phyloP scores from a whole-genome alignment of 2,329 filamentous ascomycete species.

The Rhexocercosporidium sp. region DNA sequence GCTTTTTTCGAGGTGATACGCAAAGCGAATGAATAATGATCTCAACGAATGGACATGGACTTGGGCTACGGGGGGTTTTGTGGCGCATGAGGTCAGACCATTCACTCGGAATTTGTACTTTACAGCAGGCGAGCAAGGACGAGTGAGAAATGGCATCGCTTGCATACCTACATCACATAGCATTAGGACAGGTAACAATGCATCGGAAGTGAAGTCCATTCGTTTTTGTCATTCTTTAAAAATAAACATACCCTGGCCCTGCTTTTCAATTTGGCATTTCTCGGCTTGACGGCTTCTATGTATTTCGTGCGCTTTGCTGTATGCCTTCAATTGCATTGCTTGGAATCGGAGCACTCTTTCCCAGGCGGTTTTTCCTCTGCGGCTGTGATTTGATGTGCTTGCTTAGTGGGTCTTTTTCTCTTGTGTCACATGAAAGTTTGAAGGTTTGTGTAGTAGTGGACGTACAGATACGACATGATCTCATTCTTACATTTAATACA shows the following conservation, averaged over 20 bases:
- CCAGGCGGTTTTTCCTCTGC: no score
- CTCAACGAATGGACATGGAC: not conserved
- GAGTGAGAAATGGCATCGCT: not conserved
- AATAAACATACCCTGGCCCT: no score
- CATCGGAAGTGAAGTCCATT: not conserved
- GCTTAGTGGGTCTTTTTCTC: no score
- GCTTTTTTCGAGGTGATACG: not conserved
- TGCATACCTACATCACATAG: conserved; percentile 3
- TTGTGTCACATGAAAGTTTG: no score
- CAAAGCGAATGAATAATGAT: not conserved
- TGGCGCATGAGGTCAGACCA: not conserved
- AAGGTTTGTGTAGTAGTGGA: no score
- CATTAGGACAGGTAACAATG: not conserved
- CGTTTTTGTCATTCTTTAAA: no score
- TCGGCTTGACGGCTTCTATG: conserved; percentile 1
- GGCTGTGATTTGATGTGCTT: no score
- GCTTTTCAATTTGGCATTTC: not conserved
- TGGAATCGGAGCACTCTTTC: not conserved
- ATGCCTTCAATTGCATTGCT: not conserved
- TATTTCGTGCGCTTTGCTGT: not conserved
- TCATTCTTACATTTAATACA: no score
- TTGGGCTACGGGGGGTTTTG: not conserved
- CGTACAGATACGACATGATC: no score
- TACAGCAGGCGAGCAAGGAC: not conserved
- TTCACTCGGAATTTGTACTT: not conserved